A percentile compares a stretch with the other conserved stretches of the same genome.
Evolutionary conservation across 2,329 filamentous ascomycete genomes (phyloP).

Genomic region (Cladosporium sp.): DNA sequence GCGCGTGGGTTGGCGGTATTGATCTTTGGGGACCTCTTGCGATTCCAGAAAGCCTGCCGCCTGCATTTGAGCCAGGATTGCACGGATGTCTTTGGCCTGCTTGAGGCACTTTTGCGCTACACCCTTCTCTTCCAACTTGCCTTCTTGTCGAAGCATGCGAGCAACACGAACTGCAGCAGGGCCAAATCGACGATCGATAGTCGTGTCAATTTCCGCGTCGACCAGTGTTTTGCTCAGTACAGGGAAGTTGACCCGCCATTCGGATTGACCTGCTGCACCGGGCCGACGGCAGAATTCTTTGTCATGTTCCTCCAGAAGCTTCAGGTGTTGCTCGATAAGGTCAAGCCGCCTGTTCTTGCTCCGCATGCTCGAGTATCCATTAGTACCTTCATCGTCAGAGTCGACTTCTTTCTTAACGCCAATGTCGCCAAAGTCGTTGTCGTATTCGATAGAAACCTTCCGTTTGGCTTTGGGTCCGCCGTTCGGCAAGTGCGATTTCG

Average conservation of each 20-base stretch:
- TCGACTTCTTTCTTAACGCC: constrained; percentile 27
- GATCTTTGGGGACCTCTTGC: constrained; percentile 89
- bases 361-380: constrained; percentile 10
- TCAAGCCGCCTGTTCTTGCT: constrained; percentile 38
- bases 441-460: constrained; percentile 17
- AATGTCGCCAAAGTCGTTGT: constrained; percentile 21
- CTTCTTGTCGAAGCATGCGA: constrained; percentile 76
- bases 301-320: constrained; percentile 63
- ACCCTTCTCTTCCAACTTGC: constrained; percentile 91
- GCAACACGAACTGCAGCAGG: constrained; percentile 73
- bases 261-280: constrained; percentile 52
- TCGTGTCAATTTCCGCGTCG: constrained; percentile 72
- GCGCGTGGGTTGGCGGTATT: constrained; percentile 69
- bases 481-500: constrained; percentile 19
- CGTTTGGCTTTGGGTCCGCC: constrained; percentile 23
- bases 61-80: constrained; percentile 78
- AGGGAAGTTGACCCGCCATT: constrained; percentile 82
- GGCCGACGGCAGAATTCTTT: constrained; percentile 63
- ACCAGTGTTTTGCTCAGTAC: constrained; percentile 63
- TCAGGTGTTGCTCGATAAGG: constrained; percentile 66
- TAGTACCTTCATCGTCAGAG: constrained; percentile 22
- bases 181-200: constrained; percentile 72
- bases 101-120: constrained; percentile 75
- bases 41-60: constrained; percentile 81
- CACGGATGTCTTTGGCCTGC: constrained; percentile 76